phyloP scores from a whole-genome alignment of 805 yeast genomes.

The Yamadazyma ubonensis region DNA sequence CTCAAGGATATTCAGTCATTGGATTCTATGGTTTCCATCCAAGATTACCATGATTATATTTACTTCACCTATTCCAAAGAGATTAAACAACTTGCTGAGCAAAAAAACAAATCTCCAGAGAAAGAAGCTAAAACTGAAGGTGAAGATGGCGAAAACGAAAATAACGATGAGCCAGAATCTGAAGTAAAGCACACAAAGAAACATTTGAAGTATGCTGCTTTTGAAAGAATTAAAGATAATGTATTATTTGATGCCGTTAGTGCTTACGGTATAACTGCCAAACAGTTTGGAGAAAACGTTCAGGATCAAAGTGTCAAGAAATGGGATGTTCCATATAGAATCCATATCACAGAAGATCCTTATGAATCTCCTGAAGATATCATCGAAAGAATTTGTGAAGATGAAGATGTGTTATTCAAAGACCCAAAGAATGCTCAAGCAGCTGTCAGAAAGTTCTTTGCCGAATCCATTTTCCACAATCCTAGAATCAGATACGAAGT shows the following conservation, averaged over 20 bases:
- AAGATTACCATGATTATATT: constrained; percentile 82
- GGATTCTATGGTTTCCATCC: constrained; percentile 70
- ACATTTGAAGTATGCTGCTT: constrained; percentile 60
- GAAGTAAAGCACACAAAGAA: constrained; percentile 34
- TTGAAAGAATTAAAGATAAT: constrained; percentile 66
- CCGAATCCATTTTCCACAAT: constrained; percentile 78
- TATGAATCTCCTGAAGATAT: constrained; percentile 59
- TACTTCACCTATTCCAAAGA: constrained; percentile 68
- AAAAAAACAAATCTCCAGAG: constrained; percentile 3
- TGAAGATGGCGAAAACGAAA: constrained; percentile 9
- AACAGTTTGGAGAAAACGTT: constrained; percentile 79
- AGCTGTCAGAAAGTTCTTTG: constrained; percentile 71
- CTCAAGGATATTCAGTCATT: constrained; percentile 57
- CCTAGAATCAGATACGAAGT: constrained; percentile 75
- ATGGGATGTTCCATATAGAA: constrained; percentile 47
- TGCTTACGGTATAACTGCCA: constrained; percentile 75
- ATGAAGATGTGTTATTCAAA: constrained; percentile 51
- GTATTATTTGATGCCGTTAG: constrained; percentile 62
- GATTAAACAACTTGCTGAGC: constrained; percentile 45
- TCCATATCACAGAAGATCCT: constrained; percentile 72
- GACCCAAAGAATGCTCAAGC: constrained; percentile 62
- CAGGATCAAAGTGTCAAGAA: constrained; percentile 53
- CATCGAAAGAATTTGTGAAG: constrained; percentile 46
- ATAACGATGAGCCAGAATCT: constrained; percentile 31
- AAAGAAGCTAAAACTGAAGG: neutral